Evolutionary conservation across 129 eudicot genomes (phyloP), one percentile per base, ranked within the genome.

Genomic region (Tagetes erecta): DNA sequence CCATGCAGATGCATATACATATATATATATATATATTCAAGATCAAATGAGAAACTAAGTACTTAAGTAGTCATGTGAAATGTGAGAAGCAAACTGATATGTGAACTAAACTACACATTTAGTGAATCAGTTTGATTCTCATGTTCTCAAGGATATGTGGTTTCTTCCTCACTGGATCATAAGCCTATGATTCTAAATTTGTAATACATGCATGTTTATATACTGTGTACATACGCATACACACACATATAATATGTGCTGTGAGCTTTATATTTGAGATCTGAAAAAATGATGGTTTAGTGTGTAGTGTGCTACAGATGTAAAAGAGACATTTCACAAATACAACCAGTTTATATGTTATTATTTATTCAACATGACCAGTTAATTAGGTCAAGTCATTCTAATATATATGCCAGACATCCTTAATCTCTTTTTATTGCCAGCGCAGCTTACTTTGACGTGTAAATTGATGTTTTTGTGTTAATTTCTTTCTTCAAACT

Each of bases 361-460:
- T 56, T 51, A 3, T 27, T 56, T 56, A 27, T 30, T 57, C 13
- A 57, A 3, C 8, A 62, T 11, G 67, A 36, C 27, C 9, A 1
- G 67, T 34, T 62, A 35, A 36, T 62, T 36, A 34, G 20, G 44
- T 36, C 44, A 13, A 64, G 69, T 14, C 13, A 64, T 38, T 64
- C 47, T 38, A 64, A 6, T 64, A 14, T 7, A 5, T 55, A 27
- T 63, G n/a, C 49, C 49, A 49, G 80, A 33, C 42, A 35, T 41
- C 13, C 57, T 31, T 33, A 42, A 53, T 67, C 49, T 64, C 60
- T 40, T 52, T 56, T 72, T 66, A 67, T 44, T 67, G 34, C 34
- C 63, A 52, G 35, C 49, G 52, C 78, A 34, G 46, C 14, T 55
- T 66, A 34, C 40, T 56, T 66, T 35, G 83, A 12, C 65, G 58